A percentile compares a stretch with the other conserved stretches of the same genome.
phyloP scores from a whole-genome alignment of 2,329 filamentous ascomycete genomes.

The Trichophyton mentagrophytes region DNA sequence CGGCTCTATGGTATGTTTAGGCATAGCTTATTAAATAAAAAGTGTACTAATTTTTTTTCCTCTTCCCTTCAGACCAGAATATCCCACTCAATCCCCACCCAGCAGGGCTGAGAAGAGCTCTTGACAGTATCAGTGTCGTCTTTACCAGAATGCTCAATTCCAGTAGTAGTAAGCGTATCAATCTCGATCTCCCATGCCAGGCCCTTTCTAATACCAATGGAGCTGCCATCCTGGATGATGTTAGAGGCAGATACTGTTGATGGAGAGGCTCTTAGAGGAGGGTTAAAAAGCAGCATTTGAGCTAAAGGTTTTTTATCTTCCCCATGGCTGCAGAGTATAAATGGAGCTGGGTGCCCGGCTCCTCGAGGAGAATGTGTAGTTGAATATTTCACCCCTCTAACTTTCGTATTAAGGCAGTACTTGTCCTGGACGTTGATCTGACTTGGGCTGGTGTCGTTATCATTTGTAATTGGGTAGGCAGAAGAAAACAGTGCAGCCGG shows the following conservation, averaged over 20 bases:
- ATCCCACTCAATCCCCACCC: slow-evolving; percentile 31
- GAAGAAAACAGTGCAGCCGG: not conserved
- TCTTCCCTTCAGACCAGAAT: slow-evolving; percentile 9
- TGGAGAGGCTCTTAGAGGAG: not conserved
- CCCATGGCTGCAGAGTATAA: not conserved
- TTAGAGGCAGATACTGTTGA: not conserved
- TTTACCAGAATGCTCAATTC: not conserved
- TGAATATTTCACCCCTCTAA: not conserved
- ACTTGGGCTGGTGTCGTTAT: not conserved
- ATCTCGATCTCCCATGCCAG: slow-evolving; percentile 27
- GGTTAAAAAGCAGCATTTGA: slow-evolving; percentile 10
- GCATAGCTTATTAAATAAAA: not conserved
- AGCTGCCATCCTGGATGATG: slow-evolving; percentile 1
- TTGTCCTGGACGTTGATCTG: not conserved
- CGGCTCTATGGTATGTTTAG: not conserved
- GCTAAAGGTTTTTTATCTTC: not conserved
- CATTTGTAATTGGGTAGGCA: not conserved
- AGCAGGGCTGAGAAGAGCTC: slow-evolving; percentile 18
- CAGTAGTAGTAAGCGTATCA: slow-evolving; percentile 1
- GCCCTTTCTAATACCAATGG: slow-evolving; percentile 22
- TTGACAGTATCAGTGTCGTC: not conserved
- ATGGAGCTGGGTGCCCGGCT: slow-evolving; percentile 9
- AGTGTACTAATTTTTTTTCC: no score
- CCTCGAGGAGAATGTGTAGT: not conserved
- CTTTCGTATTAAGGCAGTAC: slow-evolving; percentile 2